A percentile compares a stretch with the other conserved stretches of the same genome.
phyloP scores from a whole-genome alignment of 1,284 basidiomycete genomes.

The Puccinia sorghi region DNA sequence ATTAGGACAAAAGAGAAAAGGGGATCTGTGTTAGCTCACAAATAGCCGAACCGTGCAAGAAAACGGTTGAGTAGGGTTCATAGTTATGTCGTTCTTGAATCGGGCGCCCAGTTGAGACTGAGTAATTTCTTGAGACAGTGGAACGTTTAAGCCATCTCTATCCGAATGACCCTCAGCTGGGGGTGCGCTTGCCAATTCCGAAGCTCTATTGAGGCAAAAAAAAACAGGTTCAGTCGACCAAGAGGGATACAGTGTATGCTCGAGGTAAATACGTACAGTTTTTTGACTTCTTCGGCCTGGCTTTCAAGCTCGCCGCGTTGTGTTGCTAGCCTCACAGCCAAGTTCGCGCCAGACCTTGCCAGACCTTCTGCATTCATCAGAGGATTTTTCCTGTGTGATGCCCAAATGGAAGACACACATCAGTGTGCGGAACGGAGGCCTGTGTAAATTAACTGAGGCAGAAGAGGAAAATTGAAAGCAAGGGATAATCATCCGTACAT shows the following conservation, averaged over 20 bases:
- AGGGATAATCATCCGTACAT: slow-evolving; percentile 61
- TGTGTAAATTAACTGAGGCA: neutral
- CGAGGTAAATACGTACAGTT: slow-evolving; percentile 23
- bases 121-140: slow-evolving; percentile 42
- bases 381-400: slow-evolving; percentile 26
- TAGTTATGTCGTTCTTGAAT: slow-evolving; percentile 31
- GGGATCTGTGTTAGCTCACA: slow-evolving; percentile 5
- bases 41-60: slow-evolving; percentile 47
- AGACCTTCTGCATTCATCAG: slow-evolving; percentile 42
- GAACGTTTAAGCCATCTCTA: neutral
- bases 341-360: slow-evolving; percentile 14
- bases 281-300: slow-evolving; percentile 7
- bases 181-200: slow-evolving; percentile 20
- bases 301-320: slow-evolving; percentile 31
- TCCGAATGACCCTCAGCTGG: neutral
- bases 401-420: neutral
- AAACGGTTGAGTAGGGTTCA: slow-evolving; percentile 46
- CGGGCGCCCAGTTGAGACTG: slow-evolving; percentile 34
- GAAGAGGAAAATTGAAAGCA: too few relatives aligned
- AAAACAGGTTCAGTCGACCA: neutral
- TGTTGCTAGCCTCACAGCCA: slow-evolving; percentile 34
- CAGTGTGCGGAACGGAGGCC: neutral
- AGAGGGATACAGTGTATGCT: neutral
- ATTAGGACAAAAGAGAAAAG: neutral
- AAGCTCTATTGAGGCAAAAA: neutral